Conservation (phyloP, 2,329 filamentous ascomycete genomes). For the Tolypocladium inflatum region DNA sequence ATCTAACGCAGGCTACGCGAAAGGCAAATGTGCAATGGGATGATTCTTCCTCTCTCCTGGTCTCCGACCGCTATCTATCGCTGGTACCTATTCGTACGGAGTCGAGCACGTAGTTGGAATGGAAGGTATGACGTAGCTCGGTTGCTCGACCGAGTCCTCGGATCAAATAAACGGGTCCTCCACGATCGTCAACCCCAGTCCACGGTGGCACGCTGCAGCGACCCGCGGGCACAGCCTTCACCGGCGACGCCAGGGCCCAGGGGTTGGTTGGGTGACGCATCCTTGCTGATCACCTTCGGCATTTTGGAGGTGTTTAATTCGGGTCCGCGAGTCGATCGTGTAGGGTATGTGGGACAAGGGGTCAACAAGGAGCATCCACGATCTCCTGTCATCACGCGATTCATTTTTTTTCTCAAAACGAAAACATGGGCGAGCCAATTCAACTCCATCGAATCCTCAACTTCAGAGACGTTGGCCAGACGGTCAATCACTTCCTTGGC, state of each 20-base stretch:
- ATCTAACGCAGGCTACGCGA: background rate
- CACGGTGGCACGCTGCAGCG: background rate
- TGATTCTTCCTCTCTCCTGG: background rate
- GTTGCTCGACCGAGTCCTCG: background rate
- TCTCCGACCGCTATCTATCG: background rate
- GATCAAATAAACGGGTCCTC: background rate
- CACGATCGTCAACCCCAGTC: background rate
- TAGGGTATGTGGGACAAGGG: no score
- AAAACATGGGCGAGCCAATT: constrained; percentile 4
- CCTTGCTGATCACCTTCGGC: background rate
- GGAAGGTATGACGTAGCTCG: background rate
- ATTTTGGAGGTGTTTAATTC: background rate
- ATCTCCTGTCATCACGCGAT: background rate
- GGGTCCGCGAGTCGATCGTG: background rate
- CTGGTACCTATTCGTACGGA: background rate
- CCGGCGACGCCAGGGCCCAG: background rate
- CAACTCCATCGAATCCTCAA: constrained; percentile 44
- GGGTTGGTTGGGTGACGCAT: background rate
- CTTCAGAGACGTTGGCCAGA: constrained; percentile 66
- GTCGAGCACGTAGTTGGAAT: background rate
- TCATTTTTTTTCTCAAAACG: no score
- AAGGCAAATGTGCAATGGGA: background rate
- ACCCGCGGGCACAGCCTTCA: background rate
- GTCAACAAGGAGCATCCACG: background rate
- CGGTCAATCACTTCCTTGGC: constrained; percentile 51